Evolutionary conservation across 805 yeast genomes (phyloP), one percentile per base, ranked within the genome.

Genomic region (Wickerhamiella domercqiae): DNA sequence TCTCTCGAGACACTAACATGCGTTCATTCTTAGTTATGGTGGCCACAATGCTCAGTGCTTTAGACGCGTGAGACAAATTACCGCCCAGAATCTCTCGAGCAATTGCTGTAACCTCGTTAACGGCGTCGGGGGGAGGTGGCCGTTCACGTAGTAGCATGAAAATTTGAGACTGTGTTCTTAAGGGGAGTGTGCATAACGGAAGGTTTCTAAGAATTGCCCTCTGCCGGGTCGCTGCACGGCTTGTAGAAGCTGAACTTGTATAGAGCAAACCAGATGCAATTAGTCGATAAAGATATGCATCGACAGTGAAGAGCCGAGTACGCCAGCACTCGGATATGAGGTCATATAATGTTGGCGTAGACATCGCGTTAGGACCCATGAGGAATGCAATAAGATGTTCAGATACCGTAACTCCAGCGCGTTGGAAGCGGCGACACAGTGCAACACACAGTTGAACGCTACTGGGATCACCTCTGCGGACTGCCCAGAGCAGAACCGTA

Each of bases 241-340:
- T 59, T 9, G 73, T 55, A 13, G 26, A 24, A 24, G 26, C 9
- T 9, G 26, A 9, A 9, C 11, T 9, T 13, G 26, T 13, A 55
- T 79, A 82, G 33, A 86, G 70, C 1, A 83, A 64, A 3, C 96
- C 98, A 1, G 90, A 75, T 7, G 95, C 82, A 32, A 87, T 84
- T 26, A 86, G 60, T 47, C 75, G 72, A 49, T 96, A 63, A 40
- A 86, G 63, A 50, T 87, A 87, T 1, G 78, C 67, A 1, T 78
- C 72, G 13, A 75, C 62, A 2, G 70, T 56, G 18, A 78, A 64
- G 18, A 78, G 54, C 33, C 67, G 67, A 38, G 64, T 46, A 30
- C 64, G 67, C 6, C 57, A 45, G 3, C 75, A 54, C 51, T 71
- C 75, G 38, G 66, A 63, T 14, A 77, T 61, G 22, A 75, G 54